Percentiles rank a stretch among this genome's conserved stretches.
These are phyloP conservation scores for Begonia fuchsioides DNA, from an alignment of 306 rosid species.

Conservation along the genomic window DNA sequence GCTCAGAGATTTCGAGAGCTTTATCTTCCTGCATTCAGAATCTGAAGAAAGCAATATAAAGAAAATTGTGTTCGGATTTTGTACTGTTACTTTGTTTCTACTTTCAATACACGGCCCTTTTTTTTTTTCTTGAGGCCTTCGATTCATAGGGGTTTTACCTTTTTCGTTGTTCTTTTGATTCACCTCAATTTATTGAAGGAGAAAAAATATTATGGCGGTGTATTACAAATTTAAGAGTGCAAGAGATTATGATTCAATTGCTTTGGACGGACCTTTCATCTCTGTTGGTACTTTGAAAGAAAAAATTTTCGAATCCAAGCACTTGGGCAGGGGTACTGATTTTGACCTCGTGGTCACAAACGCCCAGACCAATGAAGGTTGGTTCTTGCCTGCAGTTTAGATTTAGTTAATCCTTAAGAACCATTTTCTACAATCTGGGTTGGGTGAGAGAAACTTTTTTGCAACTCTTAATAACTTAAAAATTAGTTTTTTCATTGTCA, in stretches of 20 bases:
- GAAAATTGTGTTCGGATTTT: conserved; percentile 31
- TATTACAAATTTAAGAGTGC: conserved; percentile 99
- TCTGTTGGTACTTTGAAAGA: conserved; percentile 98
- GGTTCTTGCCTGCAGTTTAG: conserved; percentile 81
- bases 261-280: conserved; percentile 99
- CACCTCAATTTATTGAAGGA: conserved; percentile 25
- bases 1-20: conserved; percentile 22
- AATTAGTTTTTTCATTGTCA: background rate
- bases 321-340: conserved; percentile 99
- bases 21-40: conserved; percentile 31
- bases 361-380: conserved; percentile 99
- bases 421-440: conserved; percentile 16
- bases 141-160: conserved; percentile 24
- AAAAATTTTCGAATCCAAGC: conserved; percentile 94
- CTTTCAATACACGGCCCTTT: conserved; percentile 47
- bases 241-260: conserved; percentile 98
- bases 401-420: conserved; percentile 15
- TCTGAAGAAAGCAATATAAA: conserved; percentile 22
- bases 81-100: conserved; percentile 55
- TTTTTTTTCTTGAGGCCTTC: conserved; percentile 52
- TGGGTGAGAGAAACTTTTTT: conserved; percentile 12
- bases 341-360: conserved; percentile 99
- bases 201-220: conserved; percentile 85
- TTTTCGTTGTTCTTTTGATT: conserved; percentile 34
- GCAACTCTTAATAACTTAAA: background rate